phyloP scores from a whole-genome alignment of 116 monocot species.

The Papilionanthe hybrid region DNA sequence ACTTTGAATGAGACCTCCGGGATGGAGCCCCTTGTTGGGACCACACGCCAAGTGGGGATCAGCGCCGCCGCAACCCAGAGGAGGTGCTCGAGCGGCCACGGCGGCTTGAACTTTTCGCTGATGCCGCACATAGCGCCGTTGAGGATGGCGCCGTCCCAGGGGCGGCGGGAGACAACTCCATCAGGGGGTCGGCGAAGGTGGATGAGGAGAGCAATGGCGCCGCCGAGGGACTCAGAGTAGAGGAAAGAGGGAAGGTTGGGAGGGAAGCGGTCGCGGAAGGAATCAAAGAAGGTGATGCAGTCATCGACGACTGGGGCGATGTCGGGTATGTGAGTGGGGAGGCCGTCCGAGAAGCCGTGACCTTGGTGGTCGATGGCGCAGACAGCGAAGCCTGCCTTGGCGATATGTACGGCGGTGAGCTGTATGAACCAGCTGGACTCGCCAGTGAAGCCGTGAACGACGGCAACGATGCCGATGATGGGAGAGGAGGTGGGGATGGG shows the following conservation, averaged over 20 bases:
- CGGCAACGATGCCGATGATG: slow-evolving; percentile 37
- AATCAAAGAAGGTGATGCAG: slow-evolving; percentile 66
- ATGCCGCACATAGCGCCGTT: slow-evolving; percentile 97
- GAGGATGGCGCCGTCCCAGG: slow-evolving; percentile 67
- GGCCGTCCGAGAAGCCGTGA: slow-evolving; percentile 93
- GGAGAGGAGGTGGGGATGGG: slow-evolving; percentile 23
- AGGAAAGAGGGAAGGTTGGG: slow-evolving; percentile 51
- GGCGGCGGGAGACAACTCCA: slow-evolving; percentile 5
- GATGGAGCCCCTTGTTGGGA: slow-evolving; percentile 65
- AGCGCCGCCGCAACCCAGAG: slow-evolving; percentile 47
- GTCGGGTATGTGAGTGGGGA: slow-evolving; percentile 68
- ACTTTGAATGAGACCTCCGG: slow-evolving; percentile 79
- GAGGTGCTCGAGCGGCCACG: slow-evolving; percentile 87
- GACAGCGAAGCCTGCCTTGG: slow-evolving; percentile 70
- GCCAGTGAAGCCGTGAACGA: slow-evolving; percentile 84
- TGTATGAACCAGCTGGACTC: slow-evolving; percentile 88
- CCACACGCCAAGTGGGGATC: slow-evolving; percentile 77
- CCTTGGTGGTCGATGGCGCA: slow-evolving; percentile 88
- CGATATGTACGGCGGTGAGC: slow-evolving; percentile 80
- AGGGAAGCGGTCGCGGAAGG: slow-evolving; percentile 47
- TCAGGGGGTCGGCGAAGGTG: slow-evolving; percentile 27
- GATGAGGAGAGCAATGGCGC: slow-evolving; percentile 82
- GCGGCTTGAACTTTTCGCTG: slow-evolving; percentile 89
- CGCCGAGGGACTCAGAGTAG: slow-evolving; percentile 88
- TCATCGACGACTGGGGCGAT: slow-evolving; percentile 71